Conservation (phyloP, 768 basidiomycete species). For the Inosperma sp. region DNA sequence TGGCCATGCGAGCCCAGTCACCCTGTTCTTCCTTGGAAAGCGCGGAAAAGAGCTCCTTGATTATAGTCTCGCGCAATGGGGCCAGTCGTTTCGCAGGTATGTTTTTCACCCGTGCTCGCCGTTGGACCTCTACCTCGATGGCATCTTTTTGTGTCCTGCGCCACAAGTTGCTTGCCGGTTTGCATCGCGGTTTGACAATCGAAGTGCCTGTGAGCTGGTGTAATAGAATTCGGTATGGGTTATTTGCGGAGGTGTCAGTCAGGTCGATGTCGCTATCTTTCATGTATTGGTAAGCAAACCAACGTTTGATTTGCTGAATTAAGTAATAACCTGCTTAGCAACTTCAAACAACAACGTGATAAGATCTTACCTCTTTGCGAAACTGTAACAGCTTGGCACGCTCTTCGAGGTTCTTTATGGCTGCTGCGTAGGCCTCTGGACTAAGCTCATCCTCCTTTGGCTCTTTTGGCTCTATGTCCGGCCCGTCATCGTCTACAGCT, state of each 20-base stretch:
- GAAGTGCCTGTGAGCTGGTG: conserved; percentile 9
- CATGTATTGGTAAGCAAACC: conserved; percentile 17
- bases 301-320: conserved; percentile 12
- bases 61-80: conserved; percentile 1
- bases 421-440: not conserved
- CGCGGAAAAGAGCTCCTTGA: not conserved
- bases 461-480: not conserved
- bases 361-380: not conserved
- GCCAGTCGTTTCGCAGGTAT: conserved; percentile 6
- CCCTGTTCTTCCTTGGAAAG: not conserved
- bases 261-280: conserved; percentile 9
- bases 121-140: conserved; percentile 1
- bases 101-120: not conserved
- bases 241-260: conserved; percentile 3
- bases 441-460: conserved; percentile 1
- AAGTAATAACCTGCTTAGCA: not conserved
- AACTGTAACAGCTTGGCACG: not conserved
- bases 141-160: not conserved
- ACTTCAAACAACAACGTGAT: not conserved
- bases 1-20: not conserved
- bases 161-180: conserved; percentile 10
- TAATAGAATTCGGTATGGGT: conserved; percentile 7
- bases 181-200: not conserved
- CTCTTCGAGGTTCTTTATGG: not conserved
- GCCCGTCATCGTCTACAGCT: conserved; percentile 3